phyloP scores from a whole-genome alignment of 345 rosid species.

The Camelina sativa region DNA sequence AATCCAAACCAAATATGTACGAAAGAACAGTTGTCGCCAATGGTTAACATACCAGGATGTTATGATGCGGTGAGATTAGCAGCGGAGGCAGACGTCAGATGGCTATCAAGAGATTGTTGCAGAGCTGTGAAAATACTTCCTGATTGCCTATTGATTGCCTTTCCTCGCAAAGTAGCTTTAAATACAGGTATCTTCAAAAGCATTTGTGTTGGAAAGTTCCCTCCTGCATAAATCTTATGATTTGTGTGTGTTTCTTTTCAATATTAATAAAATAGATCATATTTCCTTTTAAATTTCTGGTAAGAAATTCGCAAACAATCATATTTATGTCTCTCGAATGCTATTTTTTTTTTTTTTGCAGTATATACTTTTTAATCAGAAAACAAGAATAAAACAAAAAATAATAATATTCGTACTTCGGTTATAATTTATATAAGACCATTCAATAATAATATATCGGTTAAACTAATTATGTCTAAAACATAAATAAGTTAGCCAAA shows the following conservation, averaged over 20 bases:
- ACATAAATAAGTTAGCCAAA: neutral
- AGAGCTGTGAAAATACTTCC: neutral
- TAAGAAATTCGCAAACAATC: neutral
- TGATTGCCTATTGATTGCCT: neutral
- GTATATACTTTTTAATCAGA: too few relatives aligned
- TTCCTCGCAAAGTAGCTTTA: neutral
- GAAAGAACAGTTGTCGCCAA: neutral
- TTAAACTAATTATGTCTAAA: neutral
- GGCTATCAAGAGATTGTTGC: slow-evolving; percentile 12
- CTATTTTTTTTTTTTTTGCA: neutral
- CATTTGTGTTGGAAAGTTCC: slow-evolving; percentile 3
- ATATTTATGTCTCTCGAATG: neutral
- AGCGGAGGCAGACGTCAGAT: neutral
- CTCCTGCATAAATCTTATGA: neutral
- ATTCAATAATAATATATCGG: neutral
- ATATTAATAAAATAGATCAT: neutral
- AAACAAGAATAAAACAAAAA: neutral
- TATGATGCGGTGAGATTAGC: neutral
- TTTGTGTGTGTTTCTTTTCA: neutral
- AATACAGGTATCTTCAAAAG: neutral
- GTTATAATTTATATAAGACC: neutral
- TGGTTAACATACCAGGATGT: slow-evolving; percentile 13
- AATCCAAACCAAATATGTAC: neutral
- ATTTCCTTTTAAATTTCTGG: neutral
- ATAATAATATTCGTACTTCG: neutral